phyloP scores from a whole-genome alignment of 352 stramenopile genomes.

The Aphanomyces astaci region DNA sequence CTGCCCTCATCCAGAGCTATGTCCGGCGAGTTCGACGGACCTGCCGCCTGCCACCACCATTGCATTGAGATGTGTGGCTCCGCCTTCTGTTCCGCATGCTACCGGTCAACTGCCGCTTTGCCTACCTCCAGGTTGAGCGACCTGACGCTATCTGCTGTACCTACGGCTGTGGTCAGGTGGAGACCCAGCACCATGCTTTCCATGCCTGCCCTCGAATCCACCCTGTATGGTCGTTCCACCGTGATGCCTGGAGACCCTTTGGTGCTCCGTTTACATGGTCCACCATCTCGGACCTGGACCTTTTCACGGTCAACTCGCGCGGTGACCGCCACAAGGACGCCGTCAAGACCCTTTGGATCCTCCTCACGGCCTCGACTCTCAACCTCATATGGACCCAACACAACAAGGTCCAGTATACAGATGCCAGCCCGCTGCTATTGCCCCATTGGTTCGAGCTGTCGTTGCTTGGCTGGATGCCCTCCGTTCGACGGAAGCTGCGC shows the following conservation, averaged over 20 bases:
- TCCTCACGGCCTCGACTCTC: not conserved
- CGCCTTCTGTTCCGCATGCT: not conserved
- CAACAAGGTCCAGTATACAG: not conserved
- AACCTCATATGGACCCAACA: not conserved
- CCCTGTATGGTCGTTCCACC: not conserved
- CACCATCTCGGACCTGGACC: not conserved
- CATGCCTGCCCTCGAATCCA: not conserved
- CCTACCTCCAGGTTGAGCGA: not conserved
- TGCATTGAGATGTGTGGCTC: conserved; percentile 10
- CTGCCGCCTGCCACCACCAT: not conserved
- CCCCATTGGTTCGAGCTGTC: not conserved
- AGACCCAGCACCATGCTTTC: not conserved
- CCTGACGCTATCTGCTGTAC: not conserved
- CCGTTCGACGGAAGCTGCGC: not conserved
- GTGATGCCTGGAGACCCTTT: not conserved
- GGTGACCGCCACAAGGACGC: not conserved
- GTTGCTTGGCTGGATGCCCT: not conserved
- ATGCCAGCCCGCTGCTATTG: not conserved
- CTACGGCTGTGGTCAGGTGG: not conserved
- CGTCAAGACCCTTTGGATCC: not conserved
- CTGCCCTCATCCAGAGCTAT: not conserved
- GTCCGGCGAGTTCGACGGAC: not conserved
- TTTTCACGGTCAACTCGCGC: not conserved
- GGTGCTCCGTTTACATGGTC: not conserved
- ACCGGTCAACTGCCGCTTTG: not conserved